Evolutionary conservation across 345 rosid genomes (phyloP), one percentile per base, ranked within the genome.

Genomic region (Iberis pinnata): DNA sequence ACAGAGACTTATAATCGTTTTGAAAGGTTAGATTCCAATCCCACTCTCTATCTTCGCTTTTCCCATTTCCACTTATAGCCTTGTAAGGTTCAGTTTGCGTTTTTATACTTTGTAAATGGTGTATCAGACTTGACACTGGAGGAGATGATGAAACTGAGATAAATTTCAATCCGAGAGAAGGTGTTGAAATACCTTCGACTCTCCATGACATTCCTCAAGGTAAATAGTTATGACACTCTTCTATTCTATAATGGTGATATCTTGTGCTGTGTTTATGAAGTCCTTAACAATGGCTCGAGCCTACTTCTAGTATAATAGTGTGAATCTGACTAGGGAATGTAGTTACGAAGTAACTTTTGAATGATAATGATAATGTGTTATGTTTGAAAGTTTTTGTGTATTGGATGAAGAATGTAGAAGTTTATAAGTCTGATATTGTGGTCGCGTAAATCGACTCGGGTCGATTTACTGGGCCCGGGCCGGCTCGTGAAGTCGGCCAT

Each of bases 51-150:
- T 18, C 41, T 51, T 49, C 6, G 9, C 17, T 36, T 27, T 58
- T 58, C 37, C 2, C n/a, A 8, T 51, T 51, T 44, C 18, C 59
- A 43, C 8, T 49, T 26, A 33, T 25, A 19, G 2, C 33, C 8
- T 29, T 6, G 4, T 29, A 32, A 32, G 37, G 3, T 12, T 4
- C n/a, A 32, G 48, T 25, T 49, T 54, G 44, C 29, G 8, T 47
- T 60, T 41, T 10, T 20, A 16, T 71, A 13, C 6, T 13, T 55
- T 37, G 52, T 52, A 32, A 50, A 53, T 68, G 75, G 42, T 44
- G 26, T 16, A 25, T 63, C 80, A 85, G 95, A 73, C 85, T 89
- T 64, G 97, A 89, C 67, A 72, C 74, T 47, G 82, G 78, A 63
- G 89, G 75, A 43, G 85, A 78, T 39, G 85, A 70, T 19, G 88